Evolutionary conservation across 139 green algal genomes (phyloP).

Genomic region (Chlorella sp.): DNA sequence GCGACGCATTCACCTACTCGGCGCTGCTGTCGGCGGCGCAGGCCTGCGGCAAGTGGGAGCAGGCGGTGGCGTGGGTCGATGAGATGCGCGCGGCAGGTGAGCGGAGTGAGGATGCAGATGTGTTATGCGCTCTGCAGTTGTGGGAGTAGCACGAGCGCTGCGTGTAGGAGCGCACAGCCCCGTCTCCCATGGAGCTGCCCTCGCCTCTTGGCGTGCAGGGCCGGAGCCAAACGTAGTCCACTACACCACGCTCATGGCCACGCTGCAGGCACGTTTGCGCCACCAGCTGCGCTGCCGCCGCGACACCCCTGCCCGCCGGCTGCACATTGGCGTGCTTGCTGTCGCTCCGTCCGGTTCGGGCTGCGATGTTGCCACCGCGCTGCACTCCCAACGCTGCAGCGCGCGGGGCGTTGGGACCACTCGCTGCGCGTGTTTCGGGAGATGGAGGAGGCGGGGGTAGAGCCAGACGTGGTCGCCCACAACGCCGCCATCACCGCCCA

Average conservation of each 20-base stretch:
- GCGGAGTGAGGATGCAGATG: too few relatives aligned
- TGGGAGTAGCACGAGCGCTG: too few relatives aligned
- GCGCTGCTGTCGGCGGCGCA: slow-evolving; percentile 81
- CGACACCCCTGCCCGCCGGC: neutral
- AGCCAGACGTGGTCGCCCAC: slow-evolving; percentile 81
- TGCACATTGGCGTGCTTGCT: neutral
- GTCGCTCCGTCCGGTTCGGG: neutral
- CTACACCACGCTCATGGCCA: slow-evolving; percentile 55
- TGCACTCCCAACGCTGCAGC: slow-evolving; percentile 3
- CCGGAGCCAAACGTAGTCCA: slow-evolving; percentile 51
- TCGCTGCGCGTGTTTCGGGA: slow-evolving; percentile 44
- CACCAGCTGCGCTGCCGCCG: neutral
- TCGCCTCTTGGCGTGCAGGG: neutral
- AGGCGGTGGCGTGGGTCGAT: slow-evolving; percentile 57
- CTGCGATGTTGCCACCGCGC: neutral
- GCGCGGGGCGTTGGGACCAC: slow-evolving; percentile 33
- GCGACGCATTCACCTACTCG: slow-evolving; percentile 80
- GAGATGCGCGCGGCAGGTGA: slow-evolving; percentile 35
- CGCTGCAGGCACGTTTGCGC: slow-evolving; percentile 10
- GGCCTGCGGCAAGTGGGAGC: slow-evolving; percentile 62
- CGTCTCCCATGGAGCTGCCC: too few relatives aligned
- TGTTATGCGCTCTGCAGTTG: too few relatives aligned
- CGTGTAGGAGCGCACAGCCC: too few relatives aligned
- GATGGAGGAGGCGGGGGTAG: slow-evolving; percentile 64
- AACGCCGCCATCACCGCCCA: slow-evolving; percentile 86